These are phyloP conservation scores for Diaporthe vaccinii DNA, from an alignment of 2,329 filamentous ascomycete species.

Conservation along the genomic window DNA sequence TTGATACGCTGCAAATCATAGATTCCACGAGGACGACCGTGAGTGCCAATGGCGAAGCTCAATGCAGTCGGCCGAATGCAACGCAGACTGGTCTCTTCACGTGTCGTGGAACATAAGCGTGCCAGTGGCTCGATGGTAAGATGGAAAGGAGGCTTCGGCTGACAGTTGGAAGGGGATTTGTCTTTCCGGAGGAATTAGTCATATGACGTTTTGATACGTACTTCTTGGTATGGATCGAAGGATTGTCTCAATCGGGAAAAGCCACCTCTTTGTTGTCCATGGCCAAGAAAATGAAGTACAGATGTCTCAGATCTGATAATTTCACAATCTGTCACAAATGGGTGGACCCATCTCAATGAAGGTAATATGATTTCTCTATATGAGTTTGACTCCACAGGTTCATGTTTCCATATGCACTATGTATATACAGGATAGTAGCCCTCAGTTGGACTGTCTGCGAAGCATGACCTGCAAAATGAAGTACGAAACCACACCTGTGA, in stretches of 20 bases:
- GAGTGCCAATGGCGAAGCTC: background rate
- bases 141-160: background rate
- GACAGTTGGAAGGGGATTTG: background rate
- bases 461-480: slow-evolving; percentile 34
- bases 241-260: slow-evolving; percentile 3
- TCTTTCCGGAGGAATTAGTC: background rate
- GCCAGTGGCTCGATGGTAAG: background rate
- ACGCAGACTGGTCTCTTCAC: background rate
- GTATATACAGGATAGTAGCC: background rate
- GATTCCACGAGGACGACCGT: accelerated
- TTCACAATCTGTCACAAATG: too few relatives aligned
- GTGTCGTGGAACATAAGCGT: background rate
- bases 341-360: background rate
- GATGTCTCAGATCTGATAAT: background rate
- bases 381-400: background rate
- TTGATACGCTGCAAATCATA: background rate
- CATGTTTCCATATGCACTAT: background rate
- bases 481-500: slow-evolving; percentile 41
- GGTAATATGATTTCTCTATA: background rate
- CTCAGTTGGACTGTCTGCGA: background rate
- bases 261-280: background rate
- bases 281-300: background rate
- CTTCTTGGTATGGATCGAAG: background rate
- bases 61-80: too few relatives aligned
- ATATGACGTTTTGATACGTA: background rate